phyloP scores from a whole-genome alignment of 148 eudicot genomes.

The Persicaria maculosa region DNA sequence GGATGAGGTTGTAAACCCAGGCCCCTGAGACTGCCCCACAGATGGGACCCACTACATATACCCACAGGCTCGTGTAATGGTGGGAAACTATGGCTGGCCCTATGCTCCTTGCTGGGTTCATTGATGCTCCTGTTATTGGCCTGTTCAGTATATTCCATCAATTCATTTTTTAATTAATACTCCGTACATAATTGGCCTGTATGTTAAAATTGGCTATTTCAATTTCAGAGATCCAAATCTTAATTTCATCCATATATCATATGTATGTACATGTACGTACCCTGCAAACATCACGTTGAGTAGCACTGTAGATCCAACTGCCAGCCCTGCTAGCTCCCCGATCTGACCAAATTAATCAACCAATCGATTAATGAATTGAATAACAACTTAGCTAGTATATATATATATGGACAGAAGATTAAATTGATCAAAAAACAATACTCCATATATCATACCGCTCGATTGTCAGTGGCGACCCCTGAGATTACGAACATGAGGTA shows the following conservation, averaged over 20 bases:
- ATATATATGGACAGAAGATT: too few species aligned
- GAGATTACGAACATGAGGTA: constrained; percentile 51
- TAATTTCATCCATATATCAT: too few species aligned
- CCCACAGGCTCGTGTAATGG: constrained; percentile 33
- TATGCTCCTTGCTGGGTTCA: constrained; percentile 51
- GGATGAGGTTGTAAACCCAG: constrained; percentile 35
- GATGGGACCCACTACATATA: constrained; percentile 37
- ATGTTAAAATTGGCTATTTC: too few species aligned
- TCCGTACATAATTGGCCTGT: too few species aligned
- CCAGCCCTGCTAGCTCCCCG: constrained; percentile 55
- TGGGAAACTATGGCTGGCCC: constrained; percentile 44
- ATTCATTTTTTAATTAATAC: too few species aligned
- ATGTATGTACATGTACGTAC: too few species aligned
- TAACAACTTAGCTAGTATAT: too few species aligned
- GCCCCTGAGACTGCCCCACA: constrained; percentile 40
- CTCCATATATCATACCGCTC: constrained; percentile 29
- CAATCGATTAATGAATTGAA: too few species aligned
- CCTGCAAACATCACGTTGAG: constrained; percentile 58
- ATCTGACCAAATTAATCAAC: constrained; percentile 24
- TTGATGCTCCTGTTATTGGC: constrained; percentile 41
- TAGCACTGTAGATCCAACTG: constrained; percentile 51
- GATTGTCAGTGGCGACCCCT: constrained; percentile 43
- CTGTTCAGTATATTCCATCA: too few species aligned
- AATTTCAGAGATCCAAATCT: too few species aligned
- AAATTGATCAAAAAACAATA: too few species aligned